Evolutionary conservation across 805 yeast species (phyloP).

Genomic region (Starmerella potacharoeniae): DNA sequence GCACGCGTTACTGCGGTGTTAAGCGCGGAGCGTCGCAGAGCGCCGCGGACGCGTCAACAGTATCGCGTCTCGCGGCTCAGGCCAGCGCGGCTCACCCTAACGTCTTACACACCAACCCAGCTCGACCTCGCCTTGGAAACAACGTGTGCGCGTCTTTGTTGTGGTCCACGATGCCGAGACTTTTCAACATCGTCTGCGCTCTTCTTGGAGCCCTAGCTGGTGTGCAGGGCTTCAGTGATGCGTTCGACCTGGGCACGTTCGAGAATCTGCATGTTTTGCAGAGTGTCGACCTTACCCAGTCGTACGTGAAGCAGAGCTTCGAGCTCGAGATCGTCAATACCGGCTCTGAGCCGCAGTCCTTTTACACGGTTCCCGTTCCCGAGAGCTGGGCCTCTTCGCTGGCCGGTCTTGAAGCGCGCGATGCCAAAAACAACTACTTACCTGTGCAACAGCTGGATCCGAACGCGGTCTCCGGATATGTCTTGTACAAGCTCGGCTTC

Average conservation of each 20-base stretch:
- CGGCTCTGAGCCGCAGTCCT: slow-evolving; percentile 40
- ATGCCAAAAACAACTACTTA: slow-evolving; percentile 23
- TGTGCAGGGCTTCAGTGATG: neutral
- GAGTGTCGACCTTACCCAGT: slow-evolving; percentile 49
- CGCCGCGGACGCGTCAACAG: neutral
- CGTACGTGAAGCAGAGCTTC: slow-evolving; percentile 54
- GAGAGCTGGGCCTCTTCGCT: slow-evolving; percentile 34
- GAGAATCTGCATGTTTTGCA: slow-evolving; percentile 46
- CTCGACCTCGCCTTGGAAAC: neutral
- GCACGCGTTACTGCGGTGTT: neutral
- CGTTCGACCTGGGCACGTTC: slow-evolving; percentile 3
- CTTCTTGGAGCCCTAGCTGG: neutral
- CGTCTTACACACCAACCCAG: neutral
- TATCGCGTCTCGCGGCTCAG: neutral
- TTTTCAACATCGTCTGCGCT: neutral
- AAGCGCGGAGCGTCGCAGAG: neutral
- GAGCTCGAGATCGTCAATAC: slow-evolving; percentile 49
- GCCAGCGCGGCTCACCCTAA: neutral
- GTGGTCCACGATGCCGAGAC: neutral
- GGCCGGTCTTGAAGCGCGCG: slow-evolving; percentile 37
- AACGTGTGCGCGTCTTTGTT: neutral
- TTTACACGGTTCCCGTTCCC: slow-evolving; percentile 53
- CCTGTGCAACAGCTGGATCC: slow-evolving; percentile 14
- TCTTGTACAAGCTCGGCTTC: slow-evolving; percentile 37
- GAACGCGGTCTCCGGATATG: slow-evolving; percentile 24